These are phyloP conservation scores for Pestalotiopsis sp. DNA, from an alignment of 2,329 filamentous ascomycete species.

Conservation along the genomic window DNA sequence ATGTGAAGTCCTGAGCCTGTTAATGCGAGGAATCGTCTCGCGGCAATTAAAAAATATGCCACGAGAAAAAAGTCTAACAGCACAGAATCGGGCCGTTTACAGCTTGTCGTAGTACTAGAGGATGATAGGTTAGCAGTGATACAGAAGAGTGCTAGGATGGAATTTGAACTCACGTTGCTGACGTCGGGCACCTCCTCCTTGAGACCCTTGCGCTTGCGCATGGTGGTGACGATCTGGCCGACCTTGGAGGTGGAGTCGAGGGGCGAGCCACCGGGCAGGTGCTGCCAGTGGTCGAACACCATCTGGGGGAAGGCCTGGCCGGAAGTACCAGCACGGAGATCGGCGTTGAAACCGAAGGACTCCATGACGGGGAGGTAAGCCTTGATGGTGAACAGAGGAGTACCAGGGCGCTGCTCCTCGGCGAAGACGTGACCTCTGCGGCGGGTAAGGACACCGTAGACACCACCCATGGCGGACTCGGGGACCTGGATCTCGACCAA, in stretches of 20 bases:
- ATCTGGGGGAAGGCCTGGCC: conserved; percentile 99
- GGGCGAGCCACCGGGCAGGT: conserved; percentile 90
- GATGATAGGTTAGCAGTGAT: conserved; percentile 41
- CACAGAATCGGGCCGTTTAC: conserved; percentile 61
- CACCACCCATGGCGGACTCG: conserved; percentile 98
- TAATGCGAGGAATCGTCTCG: conserved; percentile 39
- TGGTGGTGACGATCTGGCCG: conserved; percentile 80
- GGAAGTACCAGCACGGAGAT: conserved; percentile 89
- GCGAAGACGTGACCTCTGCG: conserved; percentile 98
- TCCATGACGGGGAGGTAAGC: conserved; percentile 95
- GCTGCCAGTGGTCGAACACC: conserved; percentile 99
- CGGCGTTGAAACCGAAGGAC: conserved; percentile 98
- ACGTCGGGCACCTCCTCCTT: conserved; percentile 92
- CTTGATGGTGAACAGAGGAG: conserved; percentile 99
- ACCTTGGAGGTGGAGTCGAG: conserved; percentile 82
- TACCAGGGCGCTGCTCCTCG: conserved; percentile 97
- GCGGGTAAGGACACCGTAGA: conserved; percentile 98
- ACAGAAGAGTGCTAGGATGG: neutral
- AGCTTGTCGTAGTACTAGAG: conserved; percentile 97
- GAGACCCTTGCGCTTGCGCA: conserved; percentile 99
- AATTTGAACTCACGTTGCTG: conserved; percentile 79
- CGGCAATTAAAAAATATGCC: conserved; percentile 43
- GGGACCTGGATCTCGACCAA: conserved; percentile 99
- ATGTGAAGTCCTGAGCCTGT: conserved; percentile 24
- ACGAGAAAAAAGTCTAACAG: conserved; percentile 49